Percentiles rank a stretch among this genome's conserved stretches.
Evolutionary conservation across 2,329 filamentous ascomycete genomes (phyloP).

Genomic region (Phoma herbarum): DNA sequence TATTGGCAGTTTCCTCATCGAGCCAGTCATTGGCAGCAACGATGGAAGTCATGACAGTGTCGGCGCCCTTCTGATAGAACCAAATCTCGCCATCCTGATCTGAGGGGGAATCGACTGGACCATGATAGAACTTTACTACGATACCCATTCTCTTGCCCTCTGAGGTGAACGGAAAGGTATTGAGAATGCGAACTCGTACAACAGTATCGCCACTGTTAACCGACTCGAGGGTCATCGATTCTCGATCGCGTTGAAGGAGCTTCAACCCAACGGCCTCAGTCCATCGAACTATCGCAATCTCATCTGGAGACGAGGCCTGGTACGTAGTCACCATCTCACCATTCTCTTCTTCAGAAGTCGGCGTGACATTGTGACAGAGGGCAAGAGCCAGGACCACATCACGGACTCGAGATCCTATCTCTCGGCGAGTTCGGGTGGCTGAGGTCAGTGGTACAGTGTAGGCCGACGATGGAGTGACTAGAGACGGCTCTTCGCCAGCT

Average conservation of each 20-base stretch:
- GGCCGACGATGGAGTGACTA: constrained; percentile 80
- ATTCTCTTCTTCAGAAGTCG: constrained; percentile 83
- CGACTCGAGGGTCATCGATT: constrained; percentile 82
- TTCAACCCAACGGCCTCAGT: constrained; percentile 91
- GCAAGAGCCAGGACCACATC: constrained; percentile 93
- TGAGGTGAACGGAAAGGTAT: constrained; percentile 96
- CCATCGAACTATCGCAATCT: constrained; percentile 97
- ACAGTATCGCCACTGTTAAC: constrained; percentile 76
- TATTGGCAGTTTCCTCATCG: constrained; percentile 98
- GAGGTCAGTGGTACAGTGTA: constrained; percentile 68
- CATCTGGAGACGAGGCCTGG: constrained; percentile 95
- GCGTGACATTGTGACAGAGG: constrained; percentile 96
- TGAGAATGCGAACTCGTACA: constrained; percentile 86
- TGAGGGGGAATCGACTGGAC: constrained; percentile 52
- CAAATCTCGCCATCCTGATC: constrained; percentile 80
- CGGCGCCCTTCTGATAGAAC: constrained; percentile 98
- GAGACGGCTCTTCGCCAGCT: constrained; percentile 43
- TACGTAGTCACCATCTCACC: constrained; percentile 83
- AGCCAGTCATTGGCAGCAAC: constrained; percentile 98
- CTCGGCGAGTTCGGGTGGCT: constrained; percentile 84
- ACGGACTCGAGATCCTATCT: constrained; percentile 91
- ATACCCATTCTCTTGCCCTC: constrained; percentile 99
- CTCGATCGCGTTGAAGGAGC: constrained; percentile 84
- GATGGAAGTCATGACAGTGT: constrained; percentile 97
- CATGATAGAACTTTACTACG: constrained; percentile 79